A percentile compares a stretch with the other conserved stretches of the same genome.
phyloP scores from a whole-genome alignment of 2,329 filamentous ascomycete species.

The Neonectria coccinea region DNA sequence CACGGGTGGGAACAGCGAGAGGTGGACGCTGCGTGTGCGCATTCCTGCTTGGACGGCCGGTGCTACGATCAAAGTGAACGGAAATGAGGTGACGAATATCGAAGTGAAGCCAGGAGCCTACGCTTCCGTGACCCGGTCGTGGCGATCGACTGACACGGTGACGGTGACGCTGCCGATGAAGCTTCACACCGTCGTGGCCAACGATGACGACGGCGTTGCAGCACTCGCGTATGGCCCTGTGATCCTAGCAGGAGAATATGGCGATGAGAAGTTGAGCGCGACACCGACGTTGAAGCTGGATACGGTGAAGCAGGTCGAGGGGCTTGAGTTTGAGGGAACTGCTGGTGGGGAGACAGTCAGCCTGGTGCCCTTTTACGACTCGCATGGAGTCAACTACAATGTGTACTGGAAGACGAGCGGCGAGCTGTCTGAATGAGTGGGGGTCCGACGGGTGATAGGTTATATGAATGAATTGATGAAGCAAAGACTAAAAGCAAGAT shows the following conservation, averaged over 20 bases:
- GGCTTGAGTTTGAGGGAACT: conserved; percentile 50
- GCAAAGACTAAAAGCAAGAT: no score
- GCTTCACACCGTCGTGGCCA: conserved; percentile 57
- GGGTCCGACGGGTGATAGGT: no score
- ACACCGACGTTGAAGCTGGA: conserved; percentile 49
- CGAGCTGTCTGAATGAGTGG: conserved; percentile 10
- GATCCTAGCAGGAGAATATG: conserved; percentile 60
- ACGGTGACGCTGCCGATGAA: conserved; percentile 59
- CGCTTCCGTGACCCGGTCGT: conserved; percentile 54
- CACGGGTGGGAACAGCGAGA: conserved; percentile 46
- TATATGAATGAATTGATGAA: background rate
- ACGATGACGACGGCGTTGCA: conserved; percentile 57
- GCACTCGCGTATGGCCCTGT: conserved; percentile 61
- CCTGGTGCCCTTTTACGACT: conserved; percentile 56
- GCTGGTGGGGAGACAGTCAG: conserved; percentile 47
- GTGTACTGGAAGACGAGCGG: conserved; percentile 53
- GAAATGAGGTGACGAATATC: conserved; percentile 43
- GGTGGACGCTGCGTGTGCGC: conserved; percentile 54
- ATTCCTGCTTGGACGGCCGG: conserved; percentile 59
- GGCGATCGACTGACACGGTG: conserved; percentile 58
- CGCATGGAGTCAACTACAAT: conserved; percentile 56
- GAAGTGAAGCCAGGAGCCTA: conserved; percentile 53
- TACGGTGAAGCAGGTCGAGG: conserved; percentile 42
- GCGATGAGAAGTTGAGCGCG: conserved; percentile 40
- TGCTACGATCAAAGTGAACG: conserved; percentile 58